Evolutionary conservation across 768 basidiomycete genomes (phyloP).

Genomic region (Termitomyces sp.): DNA sequence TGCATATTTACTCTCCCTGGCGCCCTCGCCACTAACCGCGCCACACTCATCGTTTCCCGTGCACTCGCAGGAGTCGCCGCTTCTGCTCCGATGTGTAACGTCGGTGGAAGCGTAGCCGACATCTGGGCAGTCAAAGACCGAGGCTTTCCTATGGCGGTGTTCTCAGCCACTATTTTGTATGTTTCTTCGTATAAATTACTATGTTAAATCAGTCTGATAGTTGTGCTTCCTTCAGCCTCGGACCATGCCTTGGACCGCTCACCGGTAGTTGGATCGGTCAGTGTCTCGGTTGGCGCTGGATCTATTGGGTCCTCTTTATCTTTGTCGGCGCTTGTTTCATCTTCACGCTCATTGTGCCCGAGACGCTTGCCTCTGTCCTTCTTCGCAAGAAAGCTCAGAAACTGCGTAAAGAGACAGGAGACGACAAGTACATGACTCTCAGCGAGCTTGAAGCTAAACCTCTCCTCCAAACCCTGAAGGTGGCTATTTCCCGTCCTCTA

Average conservation of each 20-base stretch:
- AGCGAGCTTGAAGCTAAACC: conserved; percentile 4
- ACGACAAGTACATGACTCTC: conserved; percentile 9
- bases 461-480: conserved; percentile 1
- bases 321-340: conserved; percentile 31
- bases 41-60: conserved; percentile 30
- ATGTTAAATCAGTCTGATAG: not conserved
- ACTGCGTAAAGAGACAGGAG: conserved; percentile 33
- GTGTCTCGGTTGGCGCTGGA: conserved; percentile 40
- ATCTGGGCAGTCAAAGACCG: conserved; percentile 36
- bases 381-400: conserved; percentile 36
- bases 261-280: conserved; percentile 43
- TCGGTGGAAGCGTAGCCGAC: conserved; percentile 39
- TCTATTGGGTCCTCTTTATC: conserved; percentile 46
- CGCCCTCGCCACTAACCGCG: conserved; percentile 34
- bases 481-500: conserved; percentile 3
- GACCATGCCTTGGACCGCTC: conserved; percentile 45
- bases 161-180: conserved; percentile 42
- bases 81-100: conserved; percentile 27
- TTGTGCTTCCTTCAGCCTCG: conserved; percentile 25
- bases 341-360: conserved; percentile 40
- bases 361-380: conserved; percentile 45
- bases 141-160: conserved; percentile 29
- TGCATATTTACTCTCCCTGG: conserved; percentile 44
- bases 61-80: conserved; percentile 6
- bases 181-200: conserved; percentile 3